Percentiles rank a stretch among this genome's conserved stretches.
phyloP scores from a whole-genome alignment of 2,329 filamentous ascomycete species.

The Alternaria conjuncta region DNA sequence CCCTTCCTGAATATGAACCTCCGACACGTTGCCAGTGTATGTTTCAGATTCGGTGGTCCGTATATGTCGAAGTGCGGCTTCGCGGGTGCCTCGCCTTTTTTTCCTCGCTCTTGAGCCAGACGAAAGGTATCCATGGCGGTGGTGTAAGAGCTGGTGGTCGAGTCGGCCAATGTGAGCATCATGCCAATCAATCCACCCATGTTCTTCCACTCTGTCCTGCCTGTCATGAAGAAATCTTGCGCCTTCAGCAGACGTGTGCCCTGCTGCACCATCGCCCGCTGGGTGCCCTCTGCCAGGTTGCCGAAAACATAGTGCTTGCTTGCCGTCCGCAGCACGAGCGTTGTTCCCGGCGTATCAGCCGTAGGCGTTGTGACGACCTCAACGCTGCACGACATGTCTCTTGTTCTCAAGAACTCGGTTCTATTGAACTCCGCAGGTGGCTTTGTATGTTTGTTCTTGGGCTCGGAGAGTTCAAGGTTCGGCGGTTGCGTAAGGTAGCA shows the following conservation, averaged over 20 bases:
- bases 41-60: slow-evolving; percentile 79
- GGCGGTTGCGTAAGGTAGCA: slow-evolving; percentile 1
- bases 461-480: slow-evolving; percentile 17
- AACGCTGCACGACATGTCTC: slow-evolving; percentile 72
- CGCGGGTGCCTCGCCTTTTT: slow-evolving; percentile 20
- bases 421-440: not conserved
- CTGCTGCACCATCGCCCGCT: slow-evolving; percentile 75
- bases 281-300: slow-evolving; percentile 80
- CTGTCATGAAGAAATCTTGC: slow-evolving; percentile 82
- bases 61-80: slow-evolving; percentile 63
- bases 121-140: slow-evolving; percentile 51
- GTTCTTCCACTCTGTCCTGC: slow-evolving; percentile 75
- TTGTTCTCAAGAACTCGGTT: not conserved
- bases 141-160: slow-evolving; percentile 56
- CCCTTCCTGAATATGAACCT: slow-evolving; percentile 86
- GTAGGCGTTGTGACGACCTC: slow-evolving; percentile 84
- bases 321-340: slow-evolving; percentile 74
- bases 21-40: slow-evolving; percentile 81
- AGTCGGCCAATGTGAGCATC: slow-evolving; percentile 82
- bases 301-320: slow-evolving; percentile 84
- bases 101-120: slow-evolving; percentile 24
- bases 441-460: not conserved
- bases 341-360: slow-evolving; percentile 83
- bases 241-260: slow-evolving; percentile 70
- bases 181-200: slow-evolving; percentile 84